Evolutionary conservation across 2,329 filamentous ascomycete species (phyloP).

Genomic region (Colletotrichum coccodes): DNA sequence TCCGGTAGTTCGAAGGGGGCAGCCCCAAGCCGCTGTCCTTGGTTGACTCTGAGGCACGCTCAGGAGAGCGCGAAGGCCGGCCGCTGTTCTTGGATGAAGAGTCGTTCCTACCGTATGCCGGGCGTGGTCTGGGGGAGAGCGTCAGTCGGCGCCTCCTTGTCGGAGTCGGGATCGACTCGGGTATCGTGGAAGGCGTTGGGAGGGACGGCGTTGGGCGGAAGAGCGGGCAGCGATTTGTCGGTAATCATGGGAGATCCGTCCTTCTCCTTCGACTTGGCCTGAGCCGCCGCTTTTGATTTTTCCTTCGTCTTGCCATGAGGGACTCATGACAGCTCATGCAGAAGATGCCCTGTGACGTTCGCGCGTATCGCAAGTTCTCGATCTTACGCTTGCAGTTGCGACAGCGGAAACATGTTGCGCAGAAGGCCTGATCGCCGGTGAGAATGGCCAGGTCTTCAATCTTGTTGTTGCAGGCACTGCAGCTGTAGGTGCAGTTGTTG

Average conservation of each 20-base stretch:
- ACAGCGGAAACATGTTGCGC: slow-evolving; percentile 95
- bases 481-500: slow-evolving; percentile 99
- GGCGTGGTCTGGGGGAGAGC: slow-evolving; percentile 70
- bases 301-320: slow-evolving; percentile 90
- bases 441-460: slow-evolving; percentile 98
- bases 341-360: slow-evolving; percentile 98
- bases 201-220: slow-evolving; percentile 80
- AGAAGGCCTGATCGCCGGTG: slow-evolving; percentile 97
- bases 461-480: slow-evolving; percentile 95
- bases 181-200: slow-evolving; percentile 71
- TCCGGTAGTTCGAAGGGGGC: slow-evolving; percentile 81
- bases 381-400: slow-evolving; percentile 99
- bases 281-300: slow-evolving; percentile 79
- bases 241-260: slow-evolving; percentile 75
- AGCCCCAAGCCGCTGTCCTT: slow-evolving; percentile 73
- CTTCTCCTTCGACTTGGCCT: slow-evolving; percentile 71
- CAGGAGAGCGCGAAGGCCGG: slow-evolving; percentile 63
- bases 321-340: slow-evolving; percentile 99
- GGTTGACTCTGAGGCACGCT: slow-evolving; percentile 55
- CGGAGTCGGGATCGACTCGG: slow-evolving; percentile 67
- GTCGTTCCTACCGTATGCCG: slow-evolving; percentile 61
- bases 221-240: slow-evolving; percentile 92
- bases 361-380: slow-evolving; percentile 95
- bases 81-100: slow-evolving; percentile 66
- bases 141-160: slow-evolving; percentile 73